Percentiles rank a stretch among this genome's conserved stretches.
Evolutionary conservation across 2,329 filamentous ascomycete genomes (phyloP).

Genomic region (Monosporascus ibericus): DNA sequence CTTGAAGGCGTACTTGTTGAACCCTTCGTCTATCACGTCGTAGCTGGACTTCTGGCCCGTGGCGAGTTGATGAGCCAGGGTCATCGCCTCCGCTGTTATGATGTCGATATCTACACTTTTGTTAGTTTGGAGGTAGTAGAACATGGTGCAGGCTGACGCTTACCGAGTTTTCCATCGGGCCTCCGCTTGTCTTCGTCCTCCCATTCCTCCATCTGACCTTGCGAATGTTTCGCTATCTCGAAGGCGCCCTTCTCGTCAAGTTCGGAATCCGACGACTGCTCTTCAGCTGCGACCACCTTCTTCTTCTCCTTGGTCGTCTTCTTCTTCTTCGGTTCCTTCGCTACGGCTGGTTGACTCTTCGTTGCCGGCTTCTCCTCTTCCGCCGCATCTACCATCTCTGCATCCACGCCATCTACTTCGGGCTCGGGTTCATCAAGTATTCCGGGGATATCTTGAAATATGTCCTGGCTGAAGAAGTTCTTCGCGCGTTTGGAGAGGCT

Average conservation of each 20-base stretch:
- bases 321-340: slow-evolving; percentile 20
- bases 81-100: slow-evolving; percentile 99
- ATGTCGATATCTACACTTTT: slow-evolving; percentile 75
- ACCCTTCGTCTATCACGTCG: slow-evolving; percentile 83
- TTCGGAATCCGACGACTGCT: slow-evolving; percentile 20
- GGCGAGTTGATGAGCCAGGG: slow-evolving; percentile 84
- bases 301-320: slow-evolving; percentile 15
- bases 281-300: slow-evolving; percentile 11
- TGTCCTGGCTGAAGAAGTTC: slow-evolving; percentile 89
- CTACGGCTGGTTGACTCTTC: slow-evolving; percentile 5
- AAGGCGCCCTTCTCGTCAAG: slow-evolving; percentile 46
- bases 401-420: slow-evolving; percentile 18
- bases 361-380: slow-evolving; percentile 19
- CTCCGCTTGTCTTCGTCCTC: slow-evolving; percentile 58
- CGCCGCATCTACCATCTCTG: slow-evolving; percentile 25
- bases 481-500: slow-evolving; percentile 79
- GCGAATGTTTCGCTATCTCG: slow-evolving; percentile 52
- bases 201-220: slow-evolving; percentile 48
- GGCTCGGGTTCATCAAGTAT: slow-evolving; percentile 50
- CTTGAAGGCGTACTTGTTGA: slow-evolving; percentile 88
- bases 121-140: slow-evolving; percentile 11
- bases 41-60: slow-evolving; percentile 74
- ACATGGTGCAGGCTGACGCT: slow-evolving; percentile 13
- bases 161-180: slow-evolving; percentile 58
- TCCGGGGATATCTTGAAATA: slow-evolving; percentile 79